phyloP scores from a whole-genome alignment of 192 early-diverging fungal species.

The Backusella australiensis region DNA sequence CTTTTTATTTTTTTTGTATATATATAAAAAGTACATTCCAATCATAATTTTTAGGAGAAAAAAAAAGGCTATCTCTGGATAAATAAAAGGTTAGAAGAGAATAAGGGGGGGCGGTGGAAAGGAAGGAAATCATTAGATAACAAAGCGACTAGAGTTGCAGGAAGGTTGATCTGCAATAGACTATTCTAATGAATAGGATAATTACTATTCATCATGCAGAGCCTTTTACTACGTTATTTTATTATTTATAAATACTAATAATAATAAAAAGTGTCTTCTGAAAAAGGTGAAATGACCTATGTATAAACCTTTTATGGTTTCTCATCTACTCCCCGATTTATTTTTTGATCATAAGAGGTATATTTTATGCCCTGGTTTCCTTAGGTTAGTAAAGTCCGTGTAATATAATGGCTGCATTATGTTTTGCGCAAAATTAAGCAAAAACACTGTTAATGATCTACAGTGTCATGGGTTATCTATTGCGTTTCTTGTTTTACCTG shows the following conservation, averaged over 20 bases:
- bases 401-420: background rate
- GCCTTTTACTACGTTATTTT: background rate
- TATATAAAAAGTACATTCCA: conserved; percentile 4
- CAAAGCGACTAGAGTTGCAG: background rate
- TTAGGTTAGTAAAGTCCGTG: background rate
- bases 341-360: background rate
- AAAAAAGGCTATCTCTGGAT: conserved; percentile 50
- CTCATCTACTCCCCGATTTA: background rate
- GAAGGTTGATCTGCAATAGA: background rate
- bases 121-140: conserved; percentile 61
- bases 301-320: background rate
- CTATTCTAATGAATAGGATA: background rate
- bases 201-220: background rate
- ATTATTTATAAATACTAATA: background rate
- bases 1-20: background rate
- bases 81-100: conserved; percentile 78
- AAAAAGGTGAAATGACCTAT: background rate
- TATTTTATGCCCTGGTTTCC: background rate
- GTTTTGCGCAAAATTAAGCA: background rate
- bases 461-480: conserved; percentile 1
- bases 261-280: background rate
- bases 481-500: background rate
- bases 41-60: conserved; percentile 45
- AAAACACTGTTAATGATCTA: conserved; percentile 4
- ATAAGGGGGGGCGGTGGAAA: conserved; percentile 57